Evolutionary conservation across 2,329 filamentous ascomycete genomes (phyloP), one percentile per base, ranked within the genome.

Genomic region (Leptographium lundbergii): DNA sequence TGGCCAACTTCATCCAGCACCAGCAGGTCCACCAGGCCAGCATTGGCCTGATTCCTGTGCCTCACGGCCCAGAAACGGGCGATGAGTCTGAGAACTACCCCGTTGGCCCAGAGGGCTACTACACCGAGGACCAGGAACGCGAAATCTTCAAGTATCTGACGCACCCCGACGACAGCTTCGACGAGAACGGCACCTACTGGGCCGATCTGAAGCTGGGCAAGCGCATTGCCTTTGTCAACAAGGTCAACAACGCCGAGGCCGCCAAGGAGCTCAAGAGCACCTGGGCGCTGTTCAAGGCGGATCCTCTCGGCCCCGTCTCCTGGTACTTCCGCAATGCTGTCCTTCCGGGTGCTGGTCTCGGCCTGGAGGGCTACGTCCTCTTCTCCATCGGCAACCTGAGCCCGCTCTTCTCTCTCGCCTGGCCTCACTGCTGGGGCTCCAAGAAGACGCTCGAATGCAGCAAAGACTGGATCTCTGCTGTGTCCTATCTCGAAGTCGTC

Each of bases 331-430:
- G 85, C 68, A 94, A 95, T 70, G 92, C 91, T 73, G 87, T 96
- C 58, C 84, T 97, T 60, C 92, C 92, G 56, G 92, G 92, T 73
- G 91, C 91, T 64, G 92, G 92, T 70, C 83, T 97, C 57, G 87
- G 91, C 69, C 81, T 97, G 32, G 92, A 97, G 79, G 92, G 90
- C 66, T 97, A 96, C 69, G 91, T 96, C 50, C 81, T 97, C 24
- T 97, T 97, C 79, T 96, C 91, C 63, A 96, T 97, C 66, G 92
- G 92, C 60, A 96, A 96, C 72, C 77, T 97, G 64, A 84, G 88
- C 68, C 88, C 91, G 5, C 79, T 97, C 13, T 92, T 96, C 69
- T 73, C 82, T 62, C 79, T 82, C 39, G 82, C 84, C 6, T 97
- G 92, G 80, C 81, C 84, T 1, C 66, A 74, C 4, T 97, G 92